These are phyloP conservation scores for Emmonsia crescens DNA, from an alignment of 2,329 filamentous ascomycete genomes.

Conservation along the genomic window DNA sequence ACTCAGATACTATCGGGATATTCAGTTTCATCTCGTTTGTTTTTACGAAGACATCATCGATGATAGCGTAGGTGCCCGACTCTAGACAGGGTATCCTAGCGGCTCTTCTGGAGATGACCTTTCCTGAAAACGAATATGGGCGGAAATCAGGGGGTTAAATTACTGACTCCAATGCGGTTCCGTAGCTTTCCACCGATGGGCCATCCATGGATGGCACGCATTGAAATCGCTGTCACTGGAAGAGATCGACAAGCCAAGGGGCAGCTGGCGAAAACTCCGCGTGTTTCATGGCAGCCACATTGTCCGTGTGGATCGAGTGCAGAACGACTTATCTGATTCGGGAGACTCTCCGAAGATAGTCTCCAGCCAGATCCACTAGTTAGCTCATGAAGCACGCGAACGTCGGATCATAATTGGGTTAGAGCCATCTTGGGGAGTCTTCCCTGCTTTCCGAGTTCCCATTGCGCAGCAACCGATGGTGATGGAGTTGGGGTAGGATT, in stretches of 20 bases:
- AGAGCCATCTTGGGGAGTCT: neutral
- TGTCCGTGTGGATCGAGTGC: neutral
- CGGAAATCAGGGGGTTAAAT: neutral
- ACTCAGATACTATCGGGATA: neutral
- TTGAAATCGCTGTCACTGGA: conserved; percentile 1
- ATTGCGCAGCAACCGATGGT: neutral
- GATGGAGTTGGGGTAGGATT: neutral
- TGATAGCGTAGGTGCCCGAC: neutral
- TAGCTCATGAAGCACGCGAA: neutral
- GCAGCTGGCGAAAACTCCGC: neutral
- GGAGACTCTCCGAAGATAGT: neutral
- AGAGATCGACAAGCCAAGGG: conserved; percentile 3
- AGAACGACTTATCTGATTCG: conserved; percentile 1
- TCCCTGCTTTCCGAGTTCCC: neutral
- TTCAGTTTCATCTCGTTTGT: neutral
- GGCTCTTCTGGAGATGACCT: neutral
- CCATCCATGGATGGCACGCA: neutral
- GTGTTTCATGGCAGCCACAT: conserved; percentile 3
- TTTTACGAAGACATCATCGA: neutral
- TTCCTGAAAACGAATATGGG: neutral
- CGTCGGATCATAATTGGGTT: neutral
- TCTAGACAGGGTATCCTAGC: neutral
- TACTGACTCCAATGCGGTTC: neutral
- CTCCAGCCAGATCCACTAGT: neutral
- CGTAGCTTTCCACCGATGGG: neutral